phyloP scores from a whole-genome alignment of 2,329 filamentous ascomycete genomes.

The Graphilbum ipis-grandicollis region DNA sequence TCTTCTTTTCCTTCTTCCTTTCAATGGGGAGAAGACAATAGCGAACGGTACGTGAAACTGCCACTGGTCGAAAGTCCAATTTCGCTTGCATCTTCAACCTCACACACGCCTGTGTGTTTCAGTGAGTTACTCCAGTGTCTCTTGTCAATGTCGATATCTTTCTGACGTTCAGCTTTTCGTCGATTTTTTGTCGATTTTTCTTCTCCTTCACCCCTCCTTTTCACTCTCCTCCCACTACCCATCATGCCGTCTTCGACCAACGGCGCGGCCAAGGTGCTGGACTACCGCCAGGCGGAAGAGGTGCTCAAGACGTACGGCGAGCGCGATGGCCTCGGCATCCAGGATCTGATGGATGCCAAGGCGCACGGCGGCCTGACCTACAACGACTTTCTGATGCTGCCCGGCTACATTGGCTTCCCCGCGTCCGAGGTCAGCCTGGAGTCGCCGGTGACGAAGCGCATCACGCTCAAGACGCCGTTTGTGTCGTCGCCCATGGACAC shows the following conservation, averaged over 20 bases:
- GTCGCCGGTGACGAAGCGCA: conserved; percentile 84
- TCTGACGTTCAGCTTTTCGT: not conserved
- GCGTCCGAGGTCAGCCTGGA: conserved; percentile 80
- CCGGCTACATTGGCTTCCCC: conserved; percentile 95
- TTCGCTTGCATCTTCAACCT: conserved; percentile 11
- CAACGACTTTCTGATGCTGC: conserved; percentile 95
- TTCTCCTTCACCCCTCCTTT: conserved; percentile 2
- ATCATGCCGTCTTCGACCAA: conserved; percentile 49
- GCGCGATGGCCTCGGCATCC: conserved; percentile 72
- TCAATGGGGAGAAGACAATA: conserved; percentile 13
- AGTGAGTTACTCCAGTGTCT: not conserved
- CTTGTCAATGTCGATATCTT: not conserved
- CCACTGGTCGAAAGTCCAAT: conserved; percentile 10
- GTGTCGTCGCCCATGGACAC: conserved; percentile 99
- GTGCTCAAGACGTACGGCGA: conserved; percentile 65
- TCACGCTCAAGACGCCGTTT: conserved; percentile 90
- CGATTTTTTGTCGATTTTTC: too few relatives aligned
- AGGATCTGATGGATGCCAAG: conserved; percentile 78
- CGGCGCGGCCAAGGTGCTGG: conserved; percentile 42
- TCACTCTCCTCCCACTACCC: conserved; percentile 18
- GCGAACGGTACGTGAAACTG: conserved; percentile 11
- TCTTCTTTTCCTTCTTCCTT: conserved; percentile 11
- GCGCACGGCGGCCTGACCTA: conserved; percentile 89
- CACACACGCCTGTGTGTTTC: conserved; percentile 1
- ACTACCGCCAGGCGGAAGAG: conserved; percentile 61